phyloP scores from a whole-genome alignment of 352 stramenopile species.

The Globisporangium canariense region DNA sequence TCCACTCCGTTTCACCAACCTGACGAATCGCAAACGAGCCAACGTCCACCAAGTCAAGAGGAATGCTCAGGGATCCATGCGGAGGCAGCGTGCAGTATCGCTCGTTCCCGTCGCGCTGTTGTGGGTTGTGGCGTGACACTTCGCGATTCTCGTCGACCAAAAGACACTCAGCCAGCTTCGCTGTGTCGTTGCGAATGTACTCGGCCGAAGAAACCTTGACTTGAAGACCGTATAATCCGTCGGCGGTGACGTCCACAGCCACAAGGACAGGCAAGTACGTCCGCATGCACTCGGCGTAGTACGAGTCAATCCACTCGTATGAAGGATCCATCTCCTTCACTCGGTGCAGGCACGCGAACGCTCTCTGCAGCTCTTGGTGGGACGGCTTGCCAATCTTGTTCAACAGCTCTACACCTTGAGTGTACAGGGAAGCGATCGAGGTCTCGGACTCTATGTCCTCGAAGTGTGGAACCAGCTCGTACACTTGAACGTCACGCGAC shows the following conservation, averaged over 20 bases:
- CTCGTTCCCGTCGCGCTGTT: conserved; percentile 42
- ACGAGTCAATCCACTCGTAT: conserved; percentile 87
- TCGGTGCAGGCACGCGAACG: conserved; percentile 71
- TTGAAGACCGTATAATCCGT: conserved; percentile 74
- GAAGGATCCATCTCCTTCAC: conserved; percentile 65
- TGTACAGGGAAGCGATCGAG: conserved; percentile 66
- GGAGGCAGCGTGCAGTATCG: conserved; percentile 54
- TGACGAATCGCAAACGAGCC: conserved; percentile 82
- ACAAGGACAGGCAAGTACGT: conserved; percentile 69
- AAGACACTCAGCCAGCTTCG: conserved; percentile 71
- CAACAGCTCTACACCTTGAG: conserved; percentile 57
- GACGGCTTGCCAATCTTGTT: conserved; percentile 62
- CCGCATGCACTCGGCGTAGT: conserved; percentile 62
- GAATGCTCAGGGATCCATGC: conserved; percentile 58
- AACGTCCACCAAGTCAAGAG: conserved; percentile 65
- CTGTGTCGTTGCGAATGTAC: conserved; percentile 76
- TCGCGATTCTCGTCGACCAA: conserved; percentile 53
- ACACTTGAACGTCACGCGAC: conserved; percentile 74
- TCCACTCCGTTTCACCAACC: conserved; percentile 83
- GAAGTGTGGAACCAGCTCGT: conserved; percentile 69
- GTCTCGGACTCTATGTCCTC: conserved; percentile 70
- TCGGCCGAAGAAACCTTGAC: conserved; percentile 71
- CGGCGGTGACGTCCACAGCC: conserved; percentile 64
- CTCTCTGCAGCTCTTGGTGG: conserved; percentile 55
- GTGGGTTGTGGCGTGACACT: conserved; percentile 52